Conservation (phyloP, 495 filamentous ascomycete genomes). For the Hypoxylon cercidicola region DNA sequence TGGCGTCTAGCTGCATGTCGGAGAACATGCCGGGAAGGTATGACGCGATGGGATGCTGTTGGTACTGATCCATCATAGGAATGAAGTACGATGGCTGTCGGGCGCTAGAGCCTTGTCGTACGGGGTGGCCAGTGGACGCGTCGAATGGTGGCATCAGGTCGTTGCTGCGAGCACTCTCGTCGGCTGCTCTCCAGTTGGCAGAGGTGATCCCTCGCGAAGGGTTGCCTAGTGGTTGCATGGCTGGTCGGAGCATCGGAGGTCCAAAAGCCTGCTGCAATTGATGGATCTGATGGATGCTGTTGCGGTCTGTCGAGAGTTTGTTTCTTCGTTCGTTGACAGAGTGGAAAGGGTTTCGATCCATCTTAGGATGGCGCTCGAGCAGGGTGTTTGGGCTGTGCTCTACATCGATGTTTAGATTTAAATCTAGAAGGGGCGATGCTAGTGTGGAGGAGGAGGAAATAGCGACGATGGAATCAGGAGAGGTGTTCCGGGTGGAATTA, state of each 20-base stretch:
- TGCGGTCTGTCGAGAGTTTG: conserved; percentile 34
- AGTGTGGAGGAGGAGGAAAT: conserved; percentile 11
- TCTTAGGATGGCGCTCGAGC: conserved; percentile 25
- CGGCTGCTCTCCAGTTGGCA: conserved; percentile 44
- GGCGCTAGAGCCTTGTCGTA: conserved; percentile 6
- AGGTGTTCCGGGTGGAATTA: conserved; percentile 38
- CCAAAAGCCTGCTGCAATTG: conserved; percentile 24
- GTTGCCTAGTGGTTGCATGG: conserved; percentile 13
- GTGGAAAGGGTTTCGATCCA: conserved; percentile 44
- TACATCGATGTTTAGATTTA: conserved; percentile 23
- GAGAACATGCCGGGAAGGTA: conserved; percentile 14
- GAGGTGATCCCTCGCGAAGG: conserved; percentile 35
- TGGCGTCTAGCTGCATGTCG: conserved; percentile 31
- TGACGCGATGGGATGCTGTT: conserved; percentile 15
- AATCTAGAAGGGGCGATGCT: conserved; percentile 30
- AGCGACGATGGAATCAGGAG: conserved; percentile 22
- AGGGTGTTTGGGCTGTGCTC: conserved; percentile 21
- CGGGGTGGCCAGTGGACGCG: conserved; percentile 3
- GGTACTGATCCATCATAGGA: conserved; percentile 29
- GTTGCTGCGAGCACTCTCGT: conserved; percentile 14
- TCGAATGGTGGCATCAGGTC: conserved; percentile 26
- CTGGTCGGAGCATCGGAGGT: conserved; percentile 21
- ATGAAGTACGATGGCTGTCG: conserved; percentile 10
- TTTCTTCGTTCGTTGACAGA: conserved; percentile 43
- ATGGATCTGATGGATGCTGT: conserved; percentile 12